phyloP scores from a whole-genome alignment of 768 basidiomycete genomes.

The Panellus pusillus region DNA sequence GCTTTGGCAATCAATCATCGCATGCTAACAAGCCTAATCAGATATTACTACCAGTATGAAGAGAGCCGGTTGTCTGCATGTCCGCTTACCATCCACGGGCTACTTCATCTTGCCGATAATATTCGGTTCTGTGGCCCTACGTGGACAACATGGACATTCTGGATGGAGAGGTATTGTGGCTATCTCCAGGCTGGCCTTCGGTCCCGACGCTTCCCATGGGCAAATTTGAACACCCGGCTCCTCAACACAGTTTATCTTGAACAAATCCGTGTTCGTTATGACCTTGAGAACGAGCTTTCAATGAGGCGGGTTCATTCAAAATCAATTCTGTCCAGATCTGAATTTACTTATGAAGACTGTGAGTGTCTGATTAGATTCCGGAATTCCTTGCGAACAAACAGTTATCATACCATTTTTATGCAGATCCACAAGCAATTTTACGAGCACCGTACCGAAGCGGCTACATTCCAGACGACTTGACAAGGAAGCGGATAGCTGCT shows the following conservation, averaged over 20 bases:
- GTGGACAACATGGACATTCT: constrained; percentile 37
- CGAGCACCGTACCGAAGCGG: constrained; percentile 16
- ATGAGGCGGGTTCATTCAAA: too few relatives aligned
- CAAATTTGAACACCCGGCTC: constrained; percentile 26
- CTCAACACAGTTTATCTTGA: constrained; percentile 28
- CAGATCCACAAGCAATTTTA: constrained; percentile 24
- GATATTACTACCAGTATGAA: constrained; percentile 37
- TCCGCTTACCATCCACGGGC: constrained; percentile 32
- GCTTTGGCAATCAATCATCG: too few relatives aligned
- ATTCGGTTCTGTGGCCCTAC: constrained; percentile 33
- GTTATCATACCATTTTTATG: too few relatives aligned
- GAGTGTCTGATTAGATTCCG: background rate
- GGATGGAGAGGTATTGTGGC: constrained; percentile 36
- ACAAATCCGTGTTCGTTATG: constrained; percentile 26
- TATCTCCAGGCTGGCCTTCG: constrained; percentile 25
- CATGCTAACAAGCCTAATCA: too few relatives aligned
- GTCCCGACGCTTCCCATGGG: constrained; percentile 28
- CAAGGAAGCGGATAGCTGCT: constrained; percentile 15
- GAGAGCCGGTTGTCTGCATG: constrained; percentile 32
- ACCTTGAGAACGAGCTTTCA: constrained; percentile 24
- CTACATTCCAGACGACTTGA: too few relatives aligned
- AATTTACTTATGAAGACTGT: constrained; percentile 10
- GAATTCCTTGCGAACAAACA: background rate
- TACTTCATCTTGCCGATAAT: constrained; percentile 34
- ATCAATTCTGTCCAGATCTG: background rate